Percentiles rank a stretch among this genome's conserved stretches.
Evolutionary conservation across 208 protist genomes (phyloP).

Genomic region (Wallacemonas sp.): DNA sequence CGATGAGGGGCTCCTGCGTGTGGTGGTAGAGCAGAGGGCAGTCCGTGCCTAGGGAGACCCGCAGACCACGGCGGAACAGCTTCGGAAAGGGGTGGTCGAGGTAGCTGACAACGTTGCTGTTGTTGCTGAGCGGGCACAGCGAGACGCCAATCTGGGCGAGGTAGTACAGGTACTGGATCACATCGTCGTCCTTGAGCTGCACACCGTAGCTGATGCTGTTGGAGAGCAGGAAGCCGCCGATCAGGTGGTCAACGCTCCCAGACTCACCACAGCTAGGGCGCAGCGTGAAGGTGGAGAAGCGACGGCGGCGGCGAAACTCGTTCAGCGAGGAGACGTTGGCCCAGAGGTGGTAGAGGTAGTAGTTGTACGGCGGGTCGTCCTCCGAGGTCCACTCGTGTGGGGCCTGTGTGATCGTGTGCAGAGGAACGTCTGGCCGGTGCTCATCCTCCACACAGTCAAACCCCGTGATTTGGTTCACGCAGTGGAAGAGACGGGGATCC

Average conservation of each 20-base stretch:
- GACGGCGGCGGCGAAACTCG: slow-evolving; percentile 79
- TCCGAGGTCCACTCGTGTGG: slow-evolving; percentile 93
- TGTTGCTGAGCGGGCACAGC: slow-evolving; percentile 98
- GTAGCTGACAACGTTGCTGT: slow-evolving; percentile 98
- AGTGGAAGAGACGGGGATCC: slow-evolving; percentile 96
- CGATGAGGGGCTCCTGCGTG: slow-evolving; percentile 93
- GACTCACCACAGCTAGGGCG: slow-evolving; percentile 98
- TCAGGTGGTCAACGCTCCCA: slow-evolving; percentile 92
- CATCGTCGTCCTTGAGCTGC: slow-evolving; percentile 86
- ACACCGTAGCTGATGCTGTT: slow-evolving; percentile 98
- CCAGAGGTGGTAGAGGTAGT: slow-evolving; percentile 99
- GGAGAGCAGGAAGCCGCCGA: slow-evolving; percentile 93
- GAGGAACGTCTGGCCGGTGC: slow-evolving; percentile 61
- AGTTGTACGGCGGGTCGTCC: slow-evolving; percentile 98
- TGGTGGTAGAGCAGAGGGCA: slow-evolving; percentile 97
- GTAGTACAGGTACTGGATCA: slow-evolving; percentile 99
- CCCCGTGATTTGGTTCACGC: slow-evolving; percentile 96
- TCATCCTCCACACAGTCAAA: slow-evolving; percentile 99
- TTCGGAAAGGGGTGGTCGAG: slow-evolving; percentile 94
- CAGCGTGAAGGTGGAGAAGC: slow-evolving; percentile 95
- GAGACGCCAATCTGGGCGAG: slow-evolving; percentile 97
- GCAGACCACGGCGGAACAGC: slow-evolving; percentile 95
- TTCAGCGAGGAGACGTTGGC: slow-evolving; percentile 98
- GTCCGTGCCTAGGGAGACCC: slow-evolving; percentile 97
- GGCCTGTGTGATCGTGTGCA: slow-evolving; percentile 61